These are phyloP conservation scores for Escovopsis sp. DNA, from an alignment of 2,329 filamentous ascomycete species.

Conservation along the genomic window DNA sequence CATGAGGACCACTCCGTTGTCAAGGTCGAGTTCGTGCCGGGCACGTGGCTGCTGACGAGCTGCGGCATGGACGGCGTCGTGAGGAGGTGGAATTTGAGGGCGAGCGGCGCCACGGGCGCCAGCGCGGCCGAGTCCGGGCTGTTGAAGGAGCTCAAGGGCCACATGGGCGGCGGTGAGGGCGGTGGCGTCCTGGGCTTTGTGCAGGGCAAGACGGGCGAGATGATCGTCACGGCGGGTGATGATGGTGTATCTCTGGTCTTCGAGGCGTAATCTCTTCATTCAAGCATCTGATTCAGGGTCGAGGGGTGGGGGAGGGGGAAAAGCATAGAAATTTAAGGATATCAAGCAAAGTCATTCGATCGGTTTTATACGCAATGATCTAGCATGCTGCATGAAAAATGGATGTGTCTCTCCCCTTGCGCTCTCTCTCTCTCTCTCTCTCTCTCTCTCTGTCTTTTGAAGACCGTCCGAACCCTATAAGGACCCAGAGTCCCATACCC, in stretches of 20 bases:
- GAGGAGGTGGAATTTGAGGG: conserved; percentile 68
- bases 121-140: conserved; percentile 45
- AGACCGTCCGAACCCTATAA: too few relatives aligned
- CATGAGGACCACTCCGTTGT: conserved; percentile 86
- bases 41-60: conserved; percentile 60
- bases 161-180: conserved; percentile 69
- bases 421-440: too few relatives aligned
- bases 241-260: conserved; percentile 60
- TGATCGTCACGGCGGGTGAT: conserved; percentile 81
- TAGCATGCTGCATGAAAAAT: too few relatives aligned
- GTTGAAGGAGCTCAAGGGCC: conserved; percentile 79
- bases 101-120: conserved; percentile 20
- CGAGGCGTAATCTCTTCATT: conserved; percentile 28
- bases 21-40: conserved; percentile 72
- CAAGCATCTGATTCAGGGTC: too few relatives aligned
- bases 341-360: too few relatives aligned
- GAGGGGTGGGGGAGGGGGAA: too few relatives aligned
- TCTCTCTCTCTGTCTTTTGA: too few relatives aligned
- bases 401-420: too few relatives aligned
- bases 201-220: conserved; percentile 58
- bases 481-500: conserved; percentile 28
- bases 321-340: too few relatives aligned
- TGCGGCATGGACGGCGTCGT: conserved; percentile 89
- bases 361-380: too few relatives aligned
- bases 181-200: conserved; percentile 87